Base-by-base conservation (phyloP, 345 rosid species). In the Microthlaspi erraticum region DNA sequence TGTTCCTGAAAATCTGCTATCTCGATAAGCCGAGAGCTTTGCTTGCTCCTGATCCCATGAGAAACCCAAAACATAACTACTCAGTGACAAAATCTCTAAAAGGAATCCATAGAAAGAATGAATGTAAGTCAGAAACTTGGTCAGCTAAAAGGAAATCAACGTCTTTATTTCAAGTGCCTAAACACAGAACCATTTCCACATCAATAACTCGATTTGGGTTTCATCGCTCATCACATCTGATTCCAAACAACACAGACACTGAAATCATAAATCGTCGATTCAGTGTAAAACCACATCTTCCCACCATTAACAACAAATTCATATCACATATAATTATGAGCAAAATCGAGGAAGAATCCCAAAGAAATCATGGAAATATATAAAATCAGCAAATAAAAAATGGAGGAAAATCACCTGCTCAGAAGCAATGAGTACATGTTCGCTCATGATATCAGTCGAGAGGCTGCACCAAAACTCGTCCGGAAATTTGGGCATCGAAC, bases 11-110 rank as follows among this genome's bases (percentile, higher is more conserved):
- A 89, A 94, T 76, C 83, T 84, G 36, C 95, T 83, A 54, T 94
- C 99, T 37, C 97, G 73, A 73, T 91, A 94, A 5, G 89, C 96
- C 8, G 96, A 94, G 50, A 94, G 85, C 85, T 86, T 94, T 5
- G 82, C 53, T 51, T 70, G 95, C 48, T 91, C 97, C 99, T 94
- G 59, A 58, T n/a, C n/a, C n/a, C 13, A 69, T 8, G 16, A 45
- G 66, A 17, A 62, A 7, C 2, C 10, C 17, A 10, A 64, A 10
- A 60, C 2, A 10, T 5, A 32, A 56, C 17, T 2, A 37, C 36
- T 17, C 36, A 64, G 54, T 43, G 14, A n/a, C n/a, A 19, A 3
- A n/a, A 19, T 0, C 36, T 1, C 1, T n/a, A n/a, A n/a, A n/a
- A n/a, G n/a, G n/a, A n/a, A n/a, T n/a, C n/a, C n/a, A n/a, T n/a